Evolutionary conservation across 106 monocot genomes (phyloP).

Genomic region (Dendrobium officinale): DNA sequence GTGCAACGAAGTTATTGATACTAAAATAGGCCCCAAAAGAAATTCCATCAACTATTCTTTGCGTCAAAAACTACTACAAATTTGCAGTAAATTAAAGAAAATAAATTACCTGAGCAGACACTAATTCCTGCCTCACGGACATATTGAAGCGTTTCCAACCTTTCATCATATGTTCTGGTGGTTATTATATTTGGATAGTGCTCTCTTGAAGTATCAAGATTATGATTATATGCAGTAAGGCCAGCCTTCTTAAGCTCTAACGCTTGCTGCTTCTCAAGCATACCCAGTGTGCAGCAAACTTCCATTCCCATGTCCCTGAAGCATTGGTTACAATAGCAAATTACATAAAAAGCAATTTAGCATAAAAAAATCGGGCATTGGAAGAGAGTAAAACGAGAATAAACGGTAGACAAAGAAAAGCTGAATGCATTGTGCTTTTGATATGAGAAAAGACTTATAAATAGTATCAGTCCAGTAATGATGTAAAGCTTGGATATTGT

Average conservation of each 20-base stretch:
- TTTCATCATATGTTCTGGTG: conserved; percentile 94
- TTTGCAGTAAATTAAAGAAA: background rate
- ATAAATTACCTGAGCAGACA: conserved; percentile 78
- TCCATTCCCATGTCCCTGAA: conserved; percentile 96
- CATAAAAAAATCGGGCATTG: background rate
- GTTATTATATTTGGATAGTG: conserved; percentile 96
- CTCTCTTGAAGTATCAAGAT: conserved; percentile 97
- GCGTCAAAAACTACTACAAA: background rate
- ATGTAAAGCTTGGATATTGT: background rate
- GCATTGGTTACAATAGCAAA: background rate
- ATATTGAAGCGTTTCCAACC: conserved; percentile 76
- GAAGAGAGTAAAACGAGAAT: background rate
- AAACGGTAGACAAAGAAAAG: background rate
- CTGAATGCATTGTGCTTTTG: background rate
- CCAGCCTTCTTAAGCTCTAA: conserved; percentile 86
- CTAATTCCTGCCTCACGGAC: conserved; percentile 92
- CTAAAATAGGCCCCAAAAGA: background rate
- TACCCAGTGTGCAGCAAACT: conserved; percentile 96
- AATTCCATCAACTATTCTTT: background rate
- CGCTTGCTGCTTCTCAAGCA: conserved; percentile 98
- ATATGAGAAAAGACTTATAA: background rate
- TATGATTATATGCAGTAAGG: conserved; percentile 99
- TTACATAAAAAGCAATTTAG: background rate
- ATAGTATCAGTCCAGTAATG: background rate
- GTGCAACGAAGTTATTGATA: background rate